Conservation (phyloP, 257 asterid species). For the Solanum chmielewskii region DNA sequence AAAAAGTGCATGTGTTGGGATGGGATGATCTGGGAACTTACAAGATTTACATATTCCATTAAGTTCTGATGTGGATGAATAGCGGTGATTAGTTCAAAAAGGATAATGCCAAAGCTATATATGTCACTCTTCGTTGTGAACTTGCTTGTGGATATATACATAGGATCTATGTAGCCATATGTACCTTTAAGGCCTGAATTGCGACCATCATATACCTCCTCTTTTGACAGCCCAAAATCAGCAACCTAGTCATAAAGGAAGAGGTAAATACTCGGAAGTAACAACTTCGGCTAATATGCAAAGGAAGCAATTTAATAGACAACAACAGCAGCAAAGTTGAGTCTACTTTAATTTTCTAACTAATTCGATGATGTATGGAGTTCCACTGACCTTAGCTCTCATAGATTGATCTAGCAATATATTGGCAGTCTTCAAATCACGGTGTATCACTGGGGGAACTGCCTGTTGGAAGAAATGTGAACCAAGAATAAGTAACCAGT, state of each 20-base stretch:
- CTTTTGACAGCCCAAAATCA: slow-evolving; percentile 97
- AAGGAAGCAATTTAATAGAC: background rate
- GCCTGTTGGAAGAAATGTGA: slow-evolving; percentile 49
- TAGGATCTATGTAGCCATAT: slow-evolving; percentile 87
- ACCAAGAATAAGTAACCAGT: background rate
- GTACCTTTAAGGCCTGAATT: slow-evolving; percentile 96
- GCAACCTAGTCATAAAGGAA: slow-evolving; percentile 55
- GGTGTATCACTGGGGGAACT: slow-evolving; percentile 88
- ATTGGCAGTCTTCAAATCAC: slow-evolving; percentile 85
- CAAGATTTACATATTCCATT: slow-evolving; percentile 91
- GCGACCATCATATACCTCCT: slow-evolving; percentile 61
- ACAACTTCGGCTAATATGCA: background rate
- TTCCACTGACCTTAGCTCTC: slow-evolving; percentile 73
- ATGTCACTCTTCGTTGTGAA: slow-evolving; percentile 86
- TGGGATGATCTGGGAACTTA: slow-evolving; percentile 20
- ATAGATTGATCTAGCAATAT: slow-evolving; percentile 63
- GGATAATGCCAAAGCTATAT: slow-evolving; percentile 87
- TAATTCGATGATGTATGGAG: background rate
- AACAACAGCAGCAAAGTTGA: background rate
- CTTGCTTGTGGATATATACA: slow-evolving; percentile 68
- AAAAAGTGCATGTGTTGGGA: background rate
- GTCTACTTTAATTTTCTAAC: background rate
- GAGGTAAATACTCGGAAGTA: background rate
- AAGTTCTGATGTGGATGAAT: slow-evolving; percentile 96
- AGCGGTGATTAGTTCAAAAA: slow-evolving; percentile 94